phyloP scores from a whole-genome alignment of 2,329 filamentous ascomycete genomes.

The Microcera coccophila region DNA sequence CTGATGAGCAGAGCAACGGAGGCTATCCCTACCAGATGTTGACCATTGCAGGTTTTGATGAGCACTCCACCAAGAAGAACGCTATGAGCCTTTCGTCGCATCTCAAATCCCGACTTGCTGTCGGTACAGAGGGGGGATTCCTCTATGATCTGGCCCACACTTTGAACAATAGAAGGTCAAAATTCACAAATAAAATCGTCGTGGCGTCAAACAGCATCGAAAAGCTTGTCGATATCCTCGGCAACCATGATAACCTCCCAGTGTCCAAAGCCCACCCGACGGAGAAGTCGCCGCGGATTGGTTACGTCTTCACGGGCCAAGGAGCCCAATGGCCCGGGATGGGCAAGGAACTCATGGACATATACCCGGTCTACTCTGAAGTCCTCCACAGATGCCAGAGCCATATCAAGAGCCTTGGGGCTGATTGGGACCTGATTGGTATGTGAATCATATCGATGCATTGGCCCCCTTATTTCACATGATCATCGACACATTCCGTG shows the following conservation, averaged over 20 bases:
- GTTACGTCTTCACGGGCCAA: slow-evolving; percentile 32
- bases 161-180: slow-evolving; percentile 2
- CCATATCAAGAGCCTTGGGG: slow-evolving; percentile 18
- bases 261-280: neutral
- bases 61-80: too few species aligned
- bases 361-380: slow-evolving; percentile 3
- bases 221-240: slow-evolving; percentile 2
- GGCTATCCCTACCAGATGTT: too few species aligned
- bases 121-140: too few species aligned
- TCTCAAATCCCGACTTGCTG: too few species aligned
- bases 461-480: too few species aligned
- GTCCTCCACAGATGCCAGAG: neutral
- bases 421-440: slow-evolving; percentile 2
- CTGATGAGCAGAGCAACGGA: too few species aligned
- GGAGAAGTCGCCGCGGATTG: slow-evolving; percentile 4
- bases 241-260: neutral
- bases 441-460: too few species aligned
- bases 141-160: slow-evolving; percentile 8
- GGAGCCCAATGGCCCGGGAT: slow-evolving; percentile 32
- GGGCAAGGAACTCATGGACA: slow-evolving; percentile 29
- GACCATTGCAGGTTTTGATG: too few species aligned
- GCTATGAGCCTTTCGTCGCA: too few species aligned
- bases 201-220: slow-evolving; percentile 3
- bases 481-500: neutral
- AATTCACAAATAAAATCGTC: slow-evolving; percentile 4